A percentile compares a stretch with the other conserved stretches of the same genome.
Conservation (phyloP, 2,329 filamentous ascomycete genomes). For the Akanthomyces dipterigenus region DNA sequence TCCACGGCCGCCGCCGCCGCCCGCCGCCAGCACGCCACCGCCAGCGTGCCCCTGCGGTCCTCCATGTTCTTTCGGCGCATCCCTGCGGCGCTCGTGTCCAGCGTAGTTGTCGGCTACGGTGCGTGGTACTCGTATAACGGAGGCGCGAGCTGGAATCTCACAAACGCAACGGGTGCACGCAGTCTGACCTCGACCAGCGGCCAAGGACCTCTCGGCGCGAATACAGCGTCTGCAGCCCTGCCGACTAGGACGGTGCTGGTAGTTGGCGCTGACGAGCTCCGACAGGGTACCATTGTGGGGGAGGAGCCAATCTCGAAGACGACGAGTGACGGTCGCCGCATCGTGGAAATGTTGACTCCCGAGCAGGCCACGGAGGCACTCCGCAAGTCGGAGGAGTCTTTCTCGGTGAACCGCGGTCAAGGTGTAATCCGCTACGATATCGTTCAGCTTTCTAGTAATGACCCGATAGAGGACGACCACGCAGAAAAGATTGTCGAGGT, state of each 20-base stretch:
- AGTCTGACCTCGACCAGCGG: conserved; percentile 35
- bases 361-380: conserved; percentile 90
- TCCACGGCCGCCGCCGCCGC: conserved; percentile 15
- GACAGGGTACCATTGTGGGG: conserved; percentile 77
- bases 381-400: conserved; percentile 84
- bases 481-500: conserved; percentile 97
- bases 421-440: conserved; percentile 93
- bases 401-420: conserved; percentile 78
- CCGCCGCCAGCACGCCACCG: conserved; percentile 29
- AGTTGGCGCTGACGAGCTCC: conserved; percentile 84
- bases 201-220: conserved; percentile 17
- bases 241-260: conserved; percentile 67
- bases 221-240: conserved; percentile 29
- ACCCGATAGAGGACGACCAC: conserved; percentile 97
- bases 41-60: conserved; percentile 49
- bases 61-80: conserved; percentile 72
- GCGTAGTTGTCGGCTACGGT: conserved; percentile 63
- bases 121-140: conserved; percentile 65
- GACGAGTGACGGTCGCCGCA: conserved; percentile 74
- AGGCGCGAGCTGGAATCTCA: conserved; percentile 25
- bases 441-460: conserved; percentile 90
- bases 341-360: conserved; percentile 92
- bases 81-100: conserved; percentile 59
- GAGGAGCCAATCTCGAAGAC: conserved; percentile 86
- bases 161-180: conserved; percentile 29